A percentile compares a stretch with the other conserved stretches of the same genome.
Evolutionary conservation across 2,329 filamentous ascomycete genomes (phyloP).

Genomic region (Chalaropsis ovoidea): DNA sequence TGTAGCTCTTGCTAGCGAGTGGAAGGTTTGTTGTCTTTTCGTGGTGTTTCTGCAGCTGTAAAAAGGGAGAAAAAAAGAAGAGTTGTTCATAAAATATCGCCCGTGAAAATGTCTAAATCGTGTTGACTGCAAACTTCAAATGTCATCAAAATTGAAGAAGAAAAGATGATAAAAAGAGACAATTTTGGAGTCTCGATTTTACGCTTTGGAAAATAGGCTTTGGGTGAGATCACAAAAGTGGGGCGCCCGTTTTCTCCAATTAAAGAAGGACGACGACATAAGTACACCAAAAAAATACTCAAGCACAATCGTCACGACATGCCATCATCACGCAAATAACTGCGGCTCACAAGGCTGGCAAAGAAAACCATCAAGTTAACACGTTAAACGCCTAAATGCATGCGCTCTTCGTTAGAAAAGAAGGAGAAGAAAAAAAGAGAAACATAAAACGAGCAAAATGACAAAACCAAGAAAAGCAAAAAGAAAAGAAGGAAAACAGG

Average conservation of each 20-base stretch:
- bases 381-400: conserved; percentile 23
- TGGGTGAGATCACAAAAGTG: neutral
- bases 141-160: neutral
- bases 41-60: neutral
- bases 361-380: conserved; percentile 15
- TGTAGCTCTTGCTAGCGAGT: too few relatives aligned
- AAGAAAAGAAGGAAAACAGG: conserved; percentile 7
- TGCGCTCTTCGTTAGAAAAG: conserved; percentile 18
- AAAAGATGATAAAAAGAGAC: neutral
- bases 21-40: too few relatives aligned
- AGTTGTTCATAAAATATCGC: too few relatives aligned
- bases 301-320: neutral
- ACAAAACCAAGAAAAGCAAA: conserved; percentile 18
- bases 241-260: neutral
- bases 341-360: neutral
- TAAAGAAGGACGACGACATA: neutral
- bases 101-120: too few relatives aligned
- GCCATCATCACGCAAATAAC: neutral
- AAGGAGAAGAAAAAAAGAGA: neutral
- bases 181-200: neutral
- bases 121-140: too few relatives aligned
- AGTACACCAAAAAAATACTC: neutral
- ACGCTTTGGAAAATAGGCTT: neutral
- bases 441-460: neutral
- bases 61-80: too few relatives aligned